phyloP scores from a whole-genome alignment of 768 basidiomycete genomes.

The Candolleomyces efflorescens region DNA sequence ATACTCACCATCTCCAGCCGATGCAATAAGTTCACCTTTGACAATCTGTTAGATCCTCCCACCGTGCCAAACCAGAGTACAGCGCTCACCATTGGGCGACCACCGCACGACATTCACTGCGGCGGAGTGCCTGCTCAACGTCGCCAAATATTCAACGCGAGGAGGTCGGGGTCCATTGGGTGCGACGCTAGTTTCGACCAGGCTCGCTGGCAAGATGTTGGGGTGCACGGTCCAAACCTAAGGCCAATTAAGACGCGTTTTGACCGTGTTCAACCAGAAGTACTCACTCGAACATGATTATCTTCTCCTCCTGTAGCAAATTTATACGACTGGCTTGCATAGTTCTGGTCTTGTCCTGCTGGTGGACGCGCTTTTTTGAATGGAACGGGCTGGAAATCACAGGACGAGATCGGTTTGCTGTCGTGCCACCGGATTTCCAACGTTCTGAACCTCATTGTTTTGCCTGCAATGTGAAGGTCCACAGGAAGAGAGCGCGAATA shows the following conservation, averaged over 20 bases:
- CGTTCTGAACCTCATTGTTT: slow-evolving; percentile 79
- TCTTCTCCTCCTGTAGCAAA: slow-evolving; percentile 96
- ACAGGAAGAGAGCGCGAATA: neutral
- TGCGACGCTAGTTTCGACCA: slow-evolving; percentile 30
- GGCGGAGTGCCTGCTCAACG: slow-evolving; percentile 87
- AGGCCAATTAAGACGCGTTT: slow-evolving; percentile 7
- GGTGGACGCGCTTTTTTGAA: slow-evolving; percentile 77
- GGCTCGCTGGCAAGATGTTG: slow-evolving; percentile 68
- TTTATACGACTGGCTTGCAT: slow-evolving; percentile 73
- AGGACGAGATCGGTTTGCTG: slow-evolving; percentile 90
- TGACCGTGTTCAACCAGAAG: slow-evolving; percentile 1
- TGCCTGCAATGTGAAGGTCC: neutral
- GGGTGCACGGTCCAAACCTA: slow-evolving; percentile 96
- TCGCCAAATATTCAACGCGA: slow-evolving; percentile 95
- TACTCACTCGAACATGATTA: slow-evolving; percentile 90
- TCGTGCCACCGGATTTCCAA: slow-evolving; percentile 98
- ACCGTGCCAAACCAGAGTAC: neutral
- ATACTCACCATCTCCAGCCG: slow-evolving; percentile 90
- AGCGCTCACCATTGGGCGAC: slow-evolving; percentile 78
- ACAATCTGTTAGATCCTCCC: slow-evolving; percentile 1
- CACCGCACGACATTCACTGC: slow-evolving; percentile 96
- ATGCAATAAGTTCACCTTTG: slow-evolving; percentile 86
- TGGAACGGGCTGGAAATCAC: slow-evolving; percentile 88
- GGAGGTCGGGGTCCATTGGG: slow-evolving; percentile 45
- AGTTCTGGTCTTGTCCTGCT: slow-evolving; percentile 47